phyloP scores from a whole-genome alignment of 116 monocot species.

The Iris pallida region DNA sequence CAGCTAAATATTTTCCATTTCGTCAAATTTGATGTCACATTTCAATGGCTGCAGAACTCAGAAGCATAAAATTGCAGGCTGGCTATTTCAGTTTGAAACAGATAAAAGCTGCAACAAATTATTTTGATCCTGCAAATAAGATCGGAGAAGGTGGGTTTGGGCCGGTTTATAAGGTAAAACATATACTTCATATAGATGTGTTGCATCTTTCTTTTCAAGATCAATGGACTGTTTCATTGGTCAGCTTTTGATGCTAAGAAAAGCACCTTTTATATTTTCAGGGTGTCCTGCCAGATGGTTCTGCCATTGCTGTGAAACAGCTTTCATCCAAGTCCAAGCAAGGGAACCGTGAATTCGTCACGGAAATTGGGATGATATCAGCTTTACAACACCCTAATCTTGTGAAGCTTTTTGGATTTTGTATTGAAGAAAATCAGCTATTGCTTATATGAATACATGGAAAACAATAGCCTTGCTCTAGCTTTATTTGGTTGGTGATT shows the following conservation, averaged over 20 bases:
- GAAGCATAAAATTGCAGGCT: constrained; percentile 4
- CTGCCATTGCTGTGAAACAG: constrained; percentile 36
- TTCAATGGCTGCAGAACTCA: background rate
- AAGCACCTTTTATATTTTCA: background rate
- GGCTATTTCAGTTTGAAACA: constrained; percentile 6
- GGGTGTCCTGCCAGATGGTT: constrained; percentile 4
- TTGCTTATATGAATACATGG: constrained; percentile 25
- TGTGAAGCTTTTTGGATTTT: constrained; percentile 69
- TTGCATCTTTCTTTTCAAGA: background rate
- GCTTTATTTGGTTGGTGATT: constrained; percentile 14
- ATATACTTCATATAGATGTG: background rate
- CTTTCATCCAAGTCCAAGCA: constrained; percentile 54
- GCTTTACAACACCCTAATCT: constrained; percentile 65
- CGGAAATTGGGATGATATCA: constrained; percentile 77
- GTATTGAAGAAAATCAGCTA: constrained; percentile 59
- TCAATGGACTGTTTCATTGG: background rate
- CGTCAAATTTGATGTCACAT: too few species aligned
- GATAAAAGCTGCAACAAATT: constrained; percentile 14
- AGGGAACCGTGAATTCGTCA: constrained; percentile 30
- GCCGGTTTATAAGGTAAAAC: constrained; percentile 8
- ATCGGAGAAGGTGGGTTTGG: constrained; percentile 19
- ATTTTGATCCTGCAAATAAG: constrained; percentile 12
- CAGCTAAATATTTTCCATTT: too few species aligned
- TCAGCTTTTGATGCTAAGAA: background rate
- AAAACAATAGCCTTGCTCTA: constrained; percentile 21